Percentiles rank a stretch among this genome's conserved stretches.
Evolutionary conservation across 306 rosid species (phyloP).

Genomic region (Malus fusca): DNA sequence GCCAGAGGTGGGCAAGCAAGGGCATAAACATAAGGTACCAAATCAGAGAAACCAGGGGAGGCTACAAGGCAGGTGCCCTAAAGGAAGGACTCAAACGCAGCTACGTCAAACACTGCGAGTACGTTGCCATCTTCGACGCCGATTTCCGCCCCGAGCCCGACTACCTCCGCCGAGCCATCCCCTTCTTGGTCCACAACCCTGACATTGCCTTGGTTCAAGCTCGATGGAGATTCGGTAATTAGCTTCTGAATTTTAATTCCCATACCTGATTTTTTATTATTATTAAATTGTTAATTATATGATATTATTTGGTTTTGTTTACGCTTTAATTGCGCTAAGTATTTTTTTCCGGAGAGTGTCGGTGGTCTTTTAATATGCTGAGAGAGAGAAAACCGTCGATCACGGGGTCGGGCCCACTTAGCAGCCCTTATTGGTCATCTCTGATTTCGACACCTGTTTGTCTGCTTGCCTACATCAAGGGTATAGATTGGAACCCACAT

Average conservation of each 20-base stretch:
- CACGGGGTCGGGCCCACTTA: slow-evolving; percentile 42
- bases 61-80: slow-evolving; percentile 94
- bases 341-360: slow-evolving; percentile 36
- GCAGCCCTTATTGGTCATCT: neutral
- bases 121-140: slow-evolving; percentile 87
- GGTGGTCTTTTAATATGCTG: slow-evolving; percentile 37
- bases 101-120: slow-evolving; percentile 89
- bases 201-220: slow-evolving; percentile 88
- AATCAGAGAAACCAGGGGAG: slow-evolving; percentile 73
- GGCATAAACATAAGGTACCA: slow-evolving; percentile 80
- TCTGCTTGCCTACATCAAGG: neutral
- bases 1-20: slow-evolving; percentile 94
- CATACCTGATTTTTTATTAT: neutral
- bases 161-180: slow-evolving; percentile 77
- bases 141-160: slow-evolving; percentile 94
- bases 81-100: slow-evolving; percentile 87
- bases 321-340: slow-evolving; percentile 7
- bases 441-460: slow-evolving; percentile 23
- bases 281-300: neutral
- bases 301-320: neutral
- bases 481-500: neutral
- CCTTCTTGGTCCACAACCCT: slow-evolving; percentile 73
- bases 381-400: slow-evolving; percentile 37
- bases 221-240: slow-evolving; percentile 96
- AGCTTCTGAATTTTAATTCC: neutral